These are phyloP conservation scores for Tremellales sp. DNA, from an alignment of 1,284 basidiomycete genomes.

Conservation along the genomic window DNA sequence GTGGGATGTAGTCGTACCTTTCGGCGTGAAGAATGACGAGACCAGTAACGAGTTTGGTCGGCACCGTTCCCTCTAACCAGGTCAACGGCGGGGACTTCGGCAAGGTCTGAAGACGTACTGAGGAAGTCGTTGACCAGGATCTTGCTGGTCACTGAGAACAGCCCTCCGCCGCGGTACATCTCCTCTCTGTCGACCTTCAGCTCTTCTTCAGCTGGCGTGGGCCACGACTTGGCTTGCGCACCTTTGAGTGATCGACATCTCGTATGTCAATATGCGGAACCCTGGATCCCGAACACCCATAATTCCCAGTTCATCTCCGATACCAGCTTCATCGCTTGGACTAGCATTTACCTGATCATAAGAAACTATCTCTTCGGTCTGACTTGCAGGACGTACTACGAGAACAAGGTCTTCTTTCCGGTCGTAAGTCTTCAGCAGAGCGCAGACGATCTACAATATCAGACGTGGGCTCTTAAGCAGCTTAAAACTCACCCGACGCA, in stretches of 20 bases:
- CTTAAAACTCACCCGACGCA: slow-evolving; percentile 54
- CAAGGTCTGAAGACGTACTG: slow-evolving; percentile 46
- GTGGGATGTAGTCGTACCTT: slow-evolving; percentile 52
- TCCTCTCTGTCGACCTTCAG: slow-evolving; percentile 58
- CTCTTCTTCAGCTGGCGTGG: neutral
- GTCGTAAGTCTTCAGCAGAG: slow-evolving; percentile 86
- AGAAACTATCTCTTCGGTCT: neutral
- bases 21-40: slow-evolving; percentile 94
- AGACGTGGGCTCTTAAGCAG: slow-evolving; percentile 1
- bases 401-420: slow-evolving; percentile 78
- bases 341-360: slow-evolving; percentile 62
- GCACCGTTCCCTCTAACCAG: slow-evolving; percentile 61
- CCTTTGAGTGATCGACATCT: slow-evolving; percentile 76
- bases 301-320: slow-evolving; percentile 87
- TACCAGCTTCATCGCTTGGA: slow-evolving; percentile 80
- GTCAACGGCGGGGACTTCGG: neutral
- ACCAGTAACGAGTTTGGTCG: slow-evolving; percentile 79
- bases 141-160: slow-evolving; percentile 87
- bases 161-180: slow-evolving; percentile 78
- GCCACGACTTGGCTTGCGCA: slow-evolving; percentile 46
- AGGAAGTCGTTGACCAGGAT: slow-evolving; percentile 96
- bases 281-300: slow-evolving; percentile 87
- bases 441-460: slow-evolving; percentile 61
- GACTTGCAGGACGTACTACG: slow-evolving; percentile 54
- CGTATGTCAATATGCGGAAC: slow-evolving; percentile 76